Percentiles rank a stretch among this genome's conserved stretches.
Evolutionary conservation across 2,329 filamentous ascomycete species (phyloP).

Genomic region (Beauveria sp.): DNA sequence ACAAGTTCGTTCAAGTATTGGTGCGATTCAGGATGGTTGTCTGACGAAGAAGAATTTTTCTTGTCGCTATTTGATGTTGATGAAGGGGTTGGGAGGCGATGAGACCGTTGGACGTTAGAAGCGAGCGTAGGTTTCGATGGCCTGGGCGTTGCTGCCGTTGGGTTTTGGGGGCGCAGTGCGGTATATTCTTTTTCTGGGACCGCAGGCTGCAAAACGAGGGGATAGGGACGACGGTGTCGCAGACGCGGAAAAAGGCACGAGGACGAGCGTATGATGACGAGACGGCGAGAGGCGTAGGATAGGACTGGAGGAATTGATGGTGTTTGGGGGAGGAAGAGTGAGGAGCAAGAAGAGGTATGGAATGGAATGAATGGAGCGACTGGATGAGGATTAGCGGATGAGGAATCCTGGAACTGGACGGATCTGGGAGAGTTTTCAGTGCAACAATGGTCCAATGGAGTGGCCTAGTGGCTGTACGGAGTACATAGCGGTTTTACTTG

Average conservation of each 20-base stretch:
- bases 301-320: neutral
- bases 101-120: neutral
- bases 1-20: neutral
- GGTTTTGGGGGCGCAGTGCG: neutral
- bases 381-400: neutral
- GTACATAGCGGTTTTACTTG: too few species aligned
- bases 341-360: neutral
- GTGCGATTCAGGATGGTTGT: neutral
- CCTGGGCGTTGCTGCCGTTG: neutral
- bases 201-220: constrained; percentile 1
- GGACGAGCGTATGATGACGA: neutral
- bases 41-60: neutral
- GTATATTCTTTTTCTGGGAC: neutral
- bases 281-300: neutral
- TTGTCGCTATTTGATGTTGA: neutral
- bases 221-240: neutral
- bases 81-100: neutral
- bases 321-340: neutral
- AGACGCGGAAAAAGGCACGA: neutral
- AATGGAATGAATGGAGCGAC: neutral
- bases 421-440: neutral
- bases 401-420: constrained; percentile 5
- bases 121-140: neutral
- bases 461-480: neutral
- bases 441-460: neutral